Evolutionary conservation across 805 yeast genomes (phyloP), one percentile per base, ranked within the genome.

Genomic region (Nakazawaea molendinolei): DNA sequence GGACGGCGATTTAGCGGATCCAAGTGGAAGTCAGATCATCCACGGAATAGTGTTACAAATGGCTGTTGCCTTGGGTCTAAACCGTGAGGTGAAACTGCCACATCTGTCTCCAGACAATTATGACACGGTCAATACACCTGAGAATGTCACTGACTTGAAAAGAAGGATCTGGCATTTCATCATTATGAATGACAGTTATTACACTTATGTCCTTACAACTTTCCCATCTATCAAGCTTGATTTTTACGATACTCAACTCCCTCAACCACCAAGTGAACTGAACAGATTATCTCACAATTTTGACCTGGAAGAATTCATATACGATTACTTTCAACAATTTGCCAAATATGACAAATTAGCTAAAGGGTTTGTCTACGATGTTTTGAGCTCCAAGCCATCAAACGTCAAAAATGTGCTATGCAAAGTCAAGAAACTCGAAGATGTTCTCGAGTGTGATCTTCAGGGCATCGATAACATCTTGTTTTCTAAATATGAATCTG

Each of bases 1-100:
- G 45, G 72, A 69, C 45, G 71, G 74, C 16, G 76, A 72, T 43
- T 72, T 72, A 6, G 50, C 55, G 3, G 67, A 63, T 30, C 66
- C 64, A 8, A 55, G 63, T 13, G 68, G 64, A 38, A 60, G 70
- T 1, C 53, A 50, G 23, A 53, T 64, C 3, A 55, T 53, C 31
- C 56, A 52, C 23, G 67, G 67, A 1, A 43, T 65, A 23, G 42
- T 67, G 6, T 39, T 56, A 8, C 61, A 63, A 28, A 61, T 64
- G 53, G 73, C 71, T 0, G 48, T 56, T 26, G 52, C 66, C 3
- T 47, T 72, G 33, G 78, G 78, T 0, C 48, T 72, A 28, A 58
- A 71, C 44, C 47, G 74, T 28, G 15, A 17, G 22, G 22, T 10
- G 12, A 14, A 22, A 15, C 15, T 13, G 8, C 12, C 12, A 7